Conservation (phyloP, 441 rosid genomes). For the Pelargonium fulgidum region DNA sequence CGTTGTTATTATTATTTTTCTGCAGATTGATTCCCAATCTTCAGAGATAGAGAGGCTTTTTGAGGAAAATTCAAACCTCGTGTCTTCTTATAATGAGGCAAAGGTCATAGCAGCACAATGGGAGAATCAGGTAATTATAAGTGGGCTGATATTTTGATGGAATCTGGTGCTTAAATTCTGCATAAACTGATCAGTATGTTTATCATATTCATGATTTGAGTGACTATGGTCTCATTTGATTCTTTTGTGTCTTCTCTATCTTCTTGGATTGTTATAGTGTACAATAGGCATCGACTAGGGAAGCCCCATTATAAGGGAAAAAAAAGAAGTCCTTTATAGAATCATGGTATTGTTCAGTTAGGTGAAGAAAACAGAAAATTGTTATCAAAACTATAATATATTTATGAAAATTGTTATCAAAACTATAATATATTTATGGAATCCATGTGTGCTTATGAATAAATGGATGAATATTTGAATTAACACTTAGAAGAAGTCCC, state of each 20-base stretch:
- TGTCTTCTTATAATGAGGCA: constrained; percentile 68
- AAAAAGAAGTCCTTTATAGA: neutral
- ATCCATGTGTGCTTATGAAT: neutral
- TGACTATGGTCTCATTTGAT: neutral
- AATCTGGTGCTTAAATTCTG: neutral
- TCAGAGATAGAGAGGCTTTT: constrained; percentile 91
- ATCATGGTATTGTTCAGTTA: neutral
- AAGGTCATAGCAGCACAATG: constrained; percentile 54
- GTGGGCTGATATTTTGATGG: neutral
- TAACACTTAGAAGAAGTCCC: too few relatives aligned
- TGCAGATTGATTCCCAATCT: constrained; percentile 90
- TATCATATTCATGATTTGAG: neutral
- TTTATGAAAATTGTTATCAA: neutral
- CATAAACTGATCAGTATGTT: neutral
- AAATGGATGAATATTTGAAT: neutral
- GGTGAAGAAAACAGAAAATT: neutral
- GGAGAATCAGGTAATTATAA: constrained; percentile 76
- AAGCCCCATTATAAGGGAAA: too few relatives aligned
- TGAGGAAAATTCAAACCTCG: constrained; percentile 72
- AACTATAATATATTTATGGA: neutral
- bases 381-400: too few relatives aligned
- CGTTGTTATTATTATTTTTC: constrained; percentile 2
- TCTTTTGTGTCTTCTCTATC: too few relatives aligned
- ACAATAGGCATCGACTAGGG: neutral
- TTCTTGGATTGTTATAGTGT: neutral